phyloP scores from a whole-genome alignment of 257 asterid genomes.

The Ocimum tenuiflorum region DNA sequence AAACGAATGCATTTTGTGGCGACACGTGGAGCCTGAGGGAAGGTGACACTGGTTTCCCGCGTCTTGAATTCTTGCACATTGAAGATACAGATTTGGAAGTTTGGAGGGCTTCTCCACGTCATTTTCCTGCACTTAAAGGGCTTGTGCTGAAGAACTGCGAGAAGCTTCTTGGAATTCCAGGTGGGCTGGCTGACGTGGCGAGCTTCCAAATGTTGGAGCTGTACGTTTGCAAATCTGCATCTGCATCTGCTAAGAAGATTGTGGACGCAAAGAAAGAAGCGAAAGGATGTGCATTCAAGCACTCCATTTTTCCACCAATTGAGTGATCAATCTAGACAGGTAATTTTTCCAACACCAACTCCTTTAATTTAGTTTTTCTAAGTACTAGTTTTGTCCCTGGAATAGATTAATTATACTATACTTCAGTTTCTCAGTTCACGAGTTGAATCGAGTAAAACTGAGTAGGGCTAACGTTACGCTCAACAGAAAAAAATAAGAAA shows the following conservation, averaged over 20 bases:
- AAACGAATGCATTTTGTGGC: background rate
- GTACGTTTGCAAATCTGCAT: background rate
- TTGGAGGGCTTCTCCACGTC: background rate
- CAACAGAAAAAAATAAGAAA: too few species aligned
- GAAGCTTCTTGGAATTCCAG: background rate
- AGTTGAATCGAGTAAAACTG: too few species aligned
- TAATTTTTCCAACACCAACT: too few species aligned
- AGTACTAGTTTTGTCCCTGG: too few species aligned
- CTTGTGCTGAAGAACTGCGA: background rate
- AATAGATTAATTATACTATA: too few species aligned
- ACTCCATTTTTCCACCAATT: background rate
- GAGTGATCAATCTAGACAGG: background rate
- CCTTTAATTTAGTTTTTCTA: too few species aligned
- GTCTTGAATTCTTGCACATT: constrained; percentile 3
- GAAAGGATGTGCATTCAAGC: background rate
- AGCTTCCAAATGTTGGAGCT: background rate
- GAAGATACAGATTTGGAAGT: background rate
- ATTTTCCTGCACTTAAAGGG: background rate
- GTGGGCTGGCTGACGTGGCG: background rate
- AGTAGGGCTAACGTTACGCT: too few species aligned
- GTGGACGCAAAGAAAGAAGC: background rate
- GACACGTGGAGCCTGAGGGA: background rate
- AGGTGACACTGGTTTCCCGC: background rate
- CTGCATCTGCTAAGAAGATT: background rate
- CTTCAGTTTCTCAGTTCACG: too few species aligned